phyloP scores from a whole-genome alignment of 2,329 filamentous ascomycete species.

The Fusarium sp. region DNA sequence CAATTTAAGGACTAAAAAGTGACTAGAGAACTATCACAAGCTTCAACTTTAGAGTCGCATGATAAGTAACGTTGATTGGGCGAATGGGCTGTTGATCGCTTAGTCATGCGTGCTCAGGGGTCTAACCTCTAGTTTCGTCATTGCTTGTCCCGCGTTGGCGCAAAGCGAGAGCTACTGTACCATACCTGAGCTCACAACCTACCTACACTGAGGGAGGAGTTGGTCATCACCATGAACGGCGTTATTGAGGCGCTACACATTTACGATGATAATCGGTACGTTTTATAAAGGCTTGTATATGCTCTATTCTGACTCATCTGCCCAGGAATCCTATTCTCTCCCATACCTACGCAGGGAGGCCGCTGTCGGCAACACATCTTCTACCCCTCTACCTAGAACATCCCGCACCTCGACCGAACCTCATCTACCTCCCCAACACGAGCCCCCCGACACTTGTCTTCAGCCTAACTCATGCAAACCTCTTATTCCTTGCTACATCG shows the following conservation, averaged over 20 bases:
- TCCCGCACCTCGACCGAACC: slow-evolving; percentile 82
- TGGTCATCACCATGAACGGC: slow-evolving; percentile 77
- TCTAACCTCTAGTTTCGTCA: slow-evolving; percentile 51
- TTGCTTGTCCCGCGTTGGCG: slow-evolving; percentile 39
- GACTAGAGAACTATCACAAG: slow-evolving; percentile 32
- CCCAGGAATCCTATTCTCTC: slow-evolving; percentile 85
- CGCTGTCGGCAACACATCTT: slow-evolving; percentile 81
- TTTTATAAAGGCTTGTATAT: not conserved
- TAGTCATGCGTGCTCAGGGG: slow-evolving; percentile 45
- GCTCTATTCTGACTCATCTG: slow-evolving; percentile 42
- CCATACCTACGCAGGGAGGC: slow-evolving; percentile 88
- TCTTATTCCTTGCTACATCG: slow-evolving; percentile 88
- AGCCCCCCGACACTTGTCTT: slow-evolving; percentile 91
- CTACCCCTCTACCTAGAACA: slow-evolving; percentile 91
- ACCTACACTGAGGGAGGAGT: slow-evolving; percentile 49
- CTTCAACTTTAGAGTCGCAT: slow-evolving; percentile 31
- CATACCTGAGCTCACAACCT: slow-evolving; percentile 30
- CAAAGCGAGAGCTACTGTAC: slow-evolving; percentile 22
- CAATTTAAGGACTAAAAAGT: slow-evolving; percentile 1
- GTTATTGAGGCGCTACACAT: slow-evolving; percentile 97
- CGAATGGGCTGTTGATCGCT: slow-evolving; percentile 13
- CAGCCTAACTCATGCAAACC: slow-evolving; percentile 86
- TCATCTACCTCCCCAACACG: slow-evolving; percentile 87
- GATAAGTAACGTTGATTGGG: slow-evolving; percentile 43
- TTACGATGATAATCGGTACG: slow-evolving; percentile 93